Percentiles rank a stretch among this genome's conserved stretches.
These are phyloP conservation scores for Claviceps fusiformis DNA, from an alignment of 2,329 filamentous ascomycete species.

Conservation along the genomic window DNA sequence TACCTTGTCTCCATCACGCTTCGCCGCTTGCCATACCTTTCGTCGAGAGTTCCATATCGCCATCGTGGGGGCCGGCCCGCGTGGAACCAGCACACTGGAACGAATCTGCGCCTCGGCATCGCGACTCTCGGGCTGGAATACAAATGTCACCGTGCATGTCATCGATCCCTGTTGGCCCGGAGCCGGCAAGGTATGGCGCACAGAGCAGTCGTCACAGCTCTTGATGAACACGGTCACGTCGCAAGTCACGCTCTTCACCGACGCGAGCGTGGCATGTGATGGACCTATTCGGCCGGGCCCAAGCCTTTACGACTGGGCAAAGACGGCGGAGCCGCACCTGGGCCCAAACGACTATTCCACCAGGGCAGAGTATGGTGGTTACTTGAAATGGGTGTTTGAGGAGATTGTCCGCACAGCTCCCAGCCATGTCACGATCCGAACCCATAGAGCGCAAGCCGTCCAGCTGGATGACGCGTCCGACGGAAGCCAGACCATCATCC, in stretches of 20 bases:
- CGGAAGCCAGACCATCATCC: conserved; percentile 1
- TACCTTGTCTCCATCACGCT: not conserved
- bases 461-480: not conserved
- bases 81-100: conserved; percentile 5
- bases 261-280: conserved; percentile 3
- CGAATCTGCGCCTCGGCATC: conserved; percentile 3
- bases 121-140: not conserved
- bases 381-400: conserved; percentile 3
- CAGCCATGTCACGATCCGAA: not conserved
- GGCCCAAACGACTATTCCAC: conserved; percentile 4
- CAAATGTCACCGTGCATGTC: conserved; percentile 1
- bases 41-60: conserved; percentile 1
- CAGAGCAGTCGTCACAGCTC: conserved; percentile 4
- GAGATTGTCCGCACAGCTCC: conserved; percentile 3
- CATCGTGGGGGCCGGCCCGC: conserved; percentile 4
- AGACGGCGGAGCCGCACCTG: not conserved
- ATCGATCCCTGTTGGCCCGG: conserved; percentile 2
- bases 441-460: not conserved
- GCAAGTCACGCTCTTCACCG: conserved; percentile 4
- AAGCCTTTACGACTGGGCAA: conserved; percentile 5
- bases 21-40: not conserved
- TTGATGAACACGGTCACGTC: conserved; percentile 6
- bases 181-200: conserved; percentile 3
- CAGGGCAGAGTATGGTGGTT: conserved; percentile 3
- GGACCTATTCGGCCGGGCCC: conserved; percentile 3